Evolutionary conservation across 257 asterid genomes (phyloP).

Genomic region (Nicotiana attenuata): DNA sequence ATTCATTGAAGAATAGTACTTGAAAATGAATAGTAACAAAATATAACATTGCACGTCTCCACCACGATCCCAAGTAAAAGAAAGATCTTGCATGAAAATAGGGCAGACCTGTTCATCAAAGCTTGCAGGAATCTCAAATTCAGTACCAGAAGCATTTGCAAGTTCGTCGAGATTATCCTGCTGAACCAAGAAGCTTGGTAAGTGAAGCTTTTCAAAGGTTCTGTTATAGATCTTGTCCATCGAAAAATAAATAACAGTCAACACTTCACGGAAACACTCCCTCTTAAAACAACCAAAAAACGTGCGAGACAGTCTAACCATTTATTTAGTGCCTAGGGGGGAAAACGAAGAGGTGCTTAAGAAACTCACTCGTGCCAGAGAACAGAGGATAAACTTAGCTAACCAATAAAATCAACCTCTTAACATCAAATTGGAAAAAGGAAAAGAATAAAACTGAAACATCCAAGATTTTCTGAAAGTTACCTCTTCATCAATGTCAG

Average conservation of each 20-base stretch:
- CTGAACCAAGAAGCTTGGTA: neutral
- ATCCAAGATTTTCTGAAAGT: neutral
- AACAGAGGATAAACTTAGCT: neutral
- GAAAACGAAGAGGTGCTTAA: neutral
- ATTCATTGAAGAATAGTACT: neutral
- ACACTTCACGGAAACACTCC: neutral
- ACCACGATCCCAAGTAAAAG: neutral
- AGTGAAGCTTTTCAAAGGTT: neutral
- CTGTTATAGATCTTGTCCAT: neutral
- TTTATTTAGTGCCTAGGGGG: neutral
- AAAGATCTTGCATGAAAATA: neutral
- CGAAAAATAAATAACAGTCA: neutral
- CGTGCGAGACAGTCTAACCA: neutral
- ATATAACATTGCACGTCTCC: neutral
- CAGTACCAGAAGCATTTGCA: conserved; percentile 25
- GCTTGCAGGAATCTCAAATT: conserved; percentile 32
- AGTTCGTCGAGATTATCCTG: conserved; percentile 34
- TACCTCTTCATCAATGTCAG: conserved; percentile 36
- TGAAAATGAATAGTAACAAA: neutral
- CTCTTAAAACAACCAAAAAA: neutral
- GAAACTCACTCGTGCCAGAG: neutral
- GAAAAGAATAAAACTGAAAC: neutral
- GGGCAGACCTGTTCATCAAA: conserved; percentile 30
- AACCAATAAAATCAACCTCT: neutral
- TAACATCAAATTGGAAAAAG: neutral